Base-by-base conservation (phyloP, 306 rosid genomes). In the Prunus mume region DNA sequence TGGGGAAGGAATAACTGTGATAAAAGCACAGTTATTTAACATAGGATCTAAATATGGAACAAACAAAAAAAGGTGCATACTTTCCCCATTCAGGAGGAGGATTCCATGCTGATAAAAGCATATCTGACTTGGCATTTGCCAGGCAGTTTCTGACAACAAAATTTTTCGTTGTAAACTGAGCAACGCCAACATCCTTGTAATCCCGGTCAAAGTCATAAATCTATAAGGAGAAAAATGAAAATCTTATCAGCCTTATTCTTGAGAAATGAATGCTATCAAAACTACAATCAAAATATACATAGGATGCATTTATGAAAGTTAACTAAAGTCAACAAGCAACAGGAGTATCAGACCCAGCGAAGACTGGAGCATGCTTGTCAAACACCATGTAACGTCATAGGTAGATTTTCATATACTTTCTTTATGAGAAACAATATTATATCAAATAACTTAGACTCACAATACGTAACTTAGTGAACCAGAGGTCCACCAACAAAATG, bases 101-200 rank as follows among this genome's bases (percentile, higher is more conserved):
- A 88, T 84, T 89, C 99, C 99, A 96, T 60, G 99, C 91, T 56
- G 99, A 91, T 84, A 96, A 86, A 85, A 96, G 97, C 98, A 89
- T 91, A 86, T 92, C 97, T 79, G 98, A 96, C 88, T 91, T 96
- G 55, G 89, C 98, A 86, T 86, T 81, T 15, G 84, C 90, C 64
- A 92, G 78, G 93, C 99, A 92, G 87, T 96, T 92, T 84, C 99
- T 88, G 77, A 96, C 88, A 70, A 96, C 97, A 88, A 96, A 89
- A 87, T 74, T 89, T 83, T 92, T 96, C 58, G 99, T 91, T 54
- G 96, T 96, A 79, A 96, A 92, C 81, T 84, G 97, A 74, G 93
- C 97, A 83, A 96, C 91, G 18, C 97, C 98, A 2, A 96, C 93
- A 85, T 92, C 99, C 87, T 89, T 96, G 93, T 91, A 96, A 86